Base-by-base conservation (phyloP, 2,329 filamentous ascomycete genomes). In the Aureobasidium sp. region DNA sequence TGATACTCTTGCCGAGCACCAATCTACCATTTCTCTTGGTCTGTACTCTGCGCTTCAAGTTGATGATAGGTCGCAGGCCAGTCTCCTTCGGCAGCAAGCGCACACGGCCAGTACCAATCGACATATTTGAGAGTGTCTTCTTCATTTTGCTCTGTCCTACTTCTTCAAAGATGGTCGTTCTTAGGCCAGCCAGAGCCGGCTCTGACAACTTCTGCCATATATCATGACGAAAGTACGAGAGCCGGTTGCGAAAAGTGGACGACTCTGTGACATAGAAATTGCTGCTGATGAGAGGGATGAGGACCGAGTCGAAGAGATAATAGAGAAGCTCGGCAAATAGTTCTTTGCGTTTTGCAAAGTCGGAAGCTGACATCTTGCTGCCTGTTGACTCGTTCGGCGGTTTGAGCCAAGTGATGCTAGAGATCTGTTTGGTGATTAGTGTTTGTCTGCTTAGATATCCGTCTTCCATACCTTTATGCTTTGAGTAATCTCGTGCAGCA, bases 261-360 rank as follows among this genome's bases (percentile, higher is more conserved):
- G 91, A 94, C 72, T 99, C 94, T 0, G 94, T 99, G 40, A 97
- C 89, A 70, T 97, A 93, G 69, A 99, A 99, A 69, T 94, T 92
- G 65, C 84, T 86, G 37, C 90, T 85, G 52, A 97, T 82, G 8
- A 99, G 80, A 11, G 94, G 93, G 68, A 97, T 89, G 61, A 99
- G 71, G 24, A 97, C 80, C 0, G 92, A 97, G 73, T 99, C 94
- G 69, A 99, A 94, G 4, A 96, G 67, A 71, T 92, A 99, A 75
- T 97, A 97, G 7, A 97, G 69, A 62, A 97, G 86, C 72, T 99
- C 94, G 59, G 85, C 76, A 53, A 97, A 83, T 0, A 97, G 80
- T 69, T 97, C 89, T 29, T 77, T 78, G 12, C 92, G 86, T 73
- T 97, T 97, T 7, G 77, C 75, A 33, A 83, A 78, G 70, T 97